phyloP scores from a whole-genome alignment of 495 filamentous ascomycete genomes.

The Penicillium cataractarum region DNA sequence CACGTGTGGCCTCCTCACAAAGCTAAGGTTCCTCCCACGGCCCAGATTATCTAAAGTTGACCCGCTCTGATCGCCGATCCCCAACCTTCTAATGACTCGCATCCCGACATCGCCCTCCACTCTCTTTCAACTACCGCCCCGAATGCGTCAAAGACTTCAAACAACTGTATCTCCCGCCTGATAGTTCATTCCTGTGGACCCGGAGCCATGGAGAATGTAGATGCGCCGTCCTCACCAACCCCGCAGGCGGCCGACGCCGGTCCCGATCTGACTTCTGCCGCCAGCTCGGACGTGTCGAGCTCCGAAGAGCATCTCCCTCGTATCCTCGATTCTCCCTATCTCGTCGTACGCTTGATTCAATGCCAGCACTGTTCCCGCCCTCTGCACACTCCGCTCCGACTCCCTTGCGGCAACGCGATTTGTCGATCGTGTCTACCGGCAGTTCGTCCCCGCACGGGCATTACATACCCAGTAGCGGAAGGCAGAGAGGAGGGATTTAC shows the following conservation, averaged over 20 bases:
- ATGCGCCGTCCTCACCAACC: slow-evolving; percentile 19
- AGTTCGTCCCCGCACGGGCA: slow-evolving; percentile 60
- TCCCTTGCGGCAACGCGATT: slow-evolving; percentile 82
- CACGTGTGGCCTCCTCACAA: not conserved
- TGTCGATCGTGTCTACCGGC: slow-evolving; percentile 77
- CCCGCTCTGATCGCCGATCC: slow-evolving; percentile 29
- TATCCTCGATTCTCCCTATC: slow-evolving; percentile 47
- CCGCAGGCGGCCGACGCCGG: slow-evolving; percentile 15
- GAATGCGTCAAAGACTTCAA: slow-evolving; percentile 5
- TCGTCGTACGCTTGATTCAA: slow-evolving; percentile 71
- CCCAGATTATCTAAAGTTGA: slow-evolving; percentile 31
- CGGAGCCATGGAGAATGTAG: slow-evolving; percentile 36
- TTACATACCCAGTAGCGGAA: slow-evolving; percentile 71
- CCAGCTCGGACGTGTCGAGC: slow-evolving; percentile 19
- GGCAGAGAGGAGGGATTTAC: slow-evolving; percentile 67
- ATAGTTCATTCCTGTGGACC: slow-evolving; percentile 2
- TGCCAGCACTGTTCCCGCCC: slow-evolving; percentile 75
- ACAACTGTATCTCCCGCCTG: not conserved
- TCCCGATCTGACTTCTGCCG: slow-evolving; percentile 11
- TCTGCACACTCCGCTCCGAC: slow-evolving; percentile 66
- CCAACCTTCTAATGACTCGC: slow-evolving; percentile 16
- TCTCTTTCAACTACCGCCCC: slow-evolving; percentile 4
- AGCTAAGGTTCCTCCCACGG: not conserved
- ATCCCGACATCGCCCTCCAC: slow-evolving; percentile 13
- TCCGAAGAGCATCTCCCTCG: slow-evolving; percentile 45